These are phyloP conservation scores for Xylariales sp. DNA, from an alignment of 2,329 filamentous ascomycete species.

Conservation along the genomic window DNA sequence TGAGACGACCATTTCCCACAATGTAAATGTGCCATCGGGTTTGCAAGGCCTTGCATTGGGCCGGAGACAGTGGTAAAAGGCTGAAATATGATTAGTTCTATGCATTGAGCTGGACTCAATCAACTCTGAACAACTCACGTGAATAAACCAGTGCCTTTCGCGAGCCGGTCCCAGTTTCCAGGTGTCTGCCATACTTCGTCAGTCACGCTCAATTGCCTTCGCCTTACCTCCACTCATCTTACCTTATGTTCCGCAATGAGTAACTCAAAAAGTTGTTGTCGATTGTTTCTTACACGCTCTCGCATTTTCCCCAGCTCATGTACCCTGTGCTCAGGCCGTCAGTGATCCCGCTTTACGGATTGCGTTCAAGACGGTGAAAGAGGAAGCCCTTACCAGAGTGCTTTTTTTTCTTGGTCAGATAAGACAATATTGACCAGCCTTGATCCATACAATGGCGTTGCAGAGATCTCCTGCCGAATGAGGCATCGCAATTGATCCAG, in stretches of 20 bases:
- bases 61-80: neutral
- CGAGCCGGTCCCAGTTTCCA: neutral
- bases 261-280: neutral
- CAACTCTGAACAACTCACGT: neutral
- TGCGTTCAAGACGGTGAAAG: too few relatives aligned
- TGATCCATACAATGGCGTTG: constrained; percentile 21
- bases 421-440: constrained; percentile 19
- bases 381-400: too few relatives aligned
- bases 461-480: constrained; percentile 23
- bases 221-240: neutral
- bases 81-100: too few relatives aligned
- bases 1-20: neutral
- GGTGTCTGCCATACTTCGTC: neutral
- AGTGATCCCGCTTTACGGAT: too few relatives aligned
- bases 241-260: neutral
- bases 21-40: constrained; percentile 1
- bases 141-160: neutral
- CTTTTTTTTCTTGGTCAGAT: constrained; percentile 8
- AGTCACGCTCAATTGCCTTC: neutral
- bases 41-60: neutral
- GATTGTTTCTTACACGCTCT: neutral
- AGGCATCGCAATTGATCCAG: constrained; percentile 21
- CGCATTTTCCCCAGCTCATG: neutral
- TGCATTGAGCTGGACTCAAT: neutral
- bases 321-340: too few relatives aligned